These are phyloP conservation scores for Saccharomyces hybrid DNA, from an alignment of 1,139 yeast genomes.

Conservation along the genomic window DNA sequence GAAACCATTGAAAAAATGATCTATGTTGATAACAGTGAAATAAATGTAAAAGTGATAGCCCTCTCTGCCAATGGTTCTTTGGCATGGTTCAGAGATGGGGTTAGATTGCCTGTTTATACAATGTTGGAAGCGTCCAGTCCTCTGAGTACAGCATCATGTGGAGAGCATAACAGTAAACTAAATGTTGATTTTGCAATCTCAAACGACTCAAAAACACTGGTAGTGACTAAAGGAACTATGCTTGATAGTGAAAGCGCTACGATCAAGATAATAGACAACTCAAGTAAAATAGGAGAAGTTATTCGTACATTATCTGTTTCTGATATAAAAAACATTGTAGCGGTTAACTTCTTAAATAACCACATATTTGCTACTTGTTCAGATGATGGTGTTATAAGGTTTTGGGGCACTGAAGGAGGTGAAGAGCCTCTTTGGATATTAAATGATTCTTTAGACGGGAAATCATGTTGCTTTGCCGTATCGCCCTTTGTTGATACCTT, in stretches of 20 bases:
- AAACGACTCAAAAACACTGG: not conserved
- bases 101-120: constrained; percentile 17
- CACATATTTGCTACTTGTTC: constrained; percentile 23
- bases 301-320: constrained; percentile 16
- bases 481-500: constrained; percentile 23
- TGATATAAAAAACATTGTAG: constrained; percentile 12
- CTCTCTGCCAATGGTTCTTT: constrained; percentile 25
- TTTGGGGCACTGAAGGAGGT: constrained; percentile 23
- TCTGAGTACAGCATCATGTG: not conserved
- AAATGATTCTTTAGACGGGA: constrained; percentile 17
- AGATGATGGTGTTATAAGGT: constrained; percentile 20
- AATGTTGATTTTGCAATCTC: constrained; percentile 1
- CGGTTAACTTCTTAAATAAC: constrained; percentile 21
- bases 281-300: constrained; percentile 19
- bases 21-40: constrained; percentile 10
- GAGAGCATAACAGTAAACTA: constrained; percentile 1
- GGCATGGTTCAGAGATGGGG: constrained; percentile 27
- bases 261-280: constrained; percentile 22
- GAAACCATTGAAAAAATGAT: constrained; percentile 22
- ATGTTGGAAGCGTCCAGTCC: constrained; percentile 1
- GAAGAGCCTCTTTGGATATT: constrained; percentile 18
- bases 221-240: not conserved
- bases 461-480: constrained; percentile 15
- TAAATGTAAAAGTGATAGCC: constrained; percentile 17
- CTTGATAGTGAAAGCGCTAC: constrained; percentile 14